phyloP scores from a whole-genome alignment of 2,329 filamentous ascomycete species.

The Aspergillus nomiae region DNA sequence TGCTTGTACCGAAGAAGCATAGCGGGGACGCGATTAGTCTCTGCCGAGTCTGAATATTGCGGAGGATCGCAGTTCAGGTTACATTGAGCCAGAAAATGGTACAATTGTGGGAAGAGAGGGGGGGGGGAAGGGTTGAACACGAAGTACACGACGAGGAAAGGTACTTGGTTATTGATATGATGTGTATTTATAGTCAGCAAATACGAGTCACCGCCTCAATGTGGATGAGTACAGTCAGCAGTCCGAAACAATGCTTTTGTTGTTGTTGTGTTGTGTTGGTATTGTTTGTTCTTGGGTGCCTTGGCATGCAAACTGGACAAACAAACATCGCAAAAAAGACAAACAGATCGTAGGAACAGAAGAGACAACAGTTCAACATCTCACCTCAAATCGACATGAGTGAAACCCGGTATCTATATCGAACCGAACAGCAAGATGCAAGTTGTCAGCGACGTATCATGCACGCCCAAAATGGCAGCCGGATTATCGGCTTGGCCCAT shows the following conservation, averaged over 20 bases:
- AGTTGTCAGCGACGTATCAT: background rate
- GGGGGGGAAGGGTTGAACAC: too few species aligned
- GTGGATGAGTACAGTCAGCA: too few species aligned
- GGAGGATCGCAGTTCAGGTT: background rate
- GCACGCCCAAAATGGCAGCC: background rate
- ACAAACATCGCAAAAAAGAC: background rate
- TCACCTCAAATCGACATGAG: too few species aligned
- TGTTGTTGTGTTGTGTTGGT: background rate
- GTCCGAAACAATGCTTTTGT: background rate
- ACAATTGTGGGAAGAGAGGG: background rate
- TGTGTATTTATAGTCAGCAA: too few species aligned
- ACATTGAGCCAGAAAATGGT: background rate
- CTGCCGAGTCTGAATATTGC: background rate
- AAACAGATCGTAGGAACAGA: background rate
- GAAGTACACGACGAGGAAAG: too few species aligned
- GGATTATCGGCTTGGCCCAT: background rate
- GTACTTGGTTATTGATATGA: too few species aligned
- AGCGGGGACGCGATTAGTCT: background rate
- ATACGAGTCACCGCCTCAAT: too few species aligned
- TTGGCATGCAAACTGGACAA: background rate
- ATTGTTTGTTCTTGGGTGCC: background rate
- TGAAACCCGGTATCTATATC: too few species aligned
- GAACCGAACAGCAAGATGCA: too few species aligned
- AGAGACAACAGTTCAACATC: background rate
- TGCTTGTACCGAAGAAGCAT: constrained; percentile 11